Conservation (phyloP, 345 rosid genomes). For the Heritiera littoralis region DNA sequence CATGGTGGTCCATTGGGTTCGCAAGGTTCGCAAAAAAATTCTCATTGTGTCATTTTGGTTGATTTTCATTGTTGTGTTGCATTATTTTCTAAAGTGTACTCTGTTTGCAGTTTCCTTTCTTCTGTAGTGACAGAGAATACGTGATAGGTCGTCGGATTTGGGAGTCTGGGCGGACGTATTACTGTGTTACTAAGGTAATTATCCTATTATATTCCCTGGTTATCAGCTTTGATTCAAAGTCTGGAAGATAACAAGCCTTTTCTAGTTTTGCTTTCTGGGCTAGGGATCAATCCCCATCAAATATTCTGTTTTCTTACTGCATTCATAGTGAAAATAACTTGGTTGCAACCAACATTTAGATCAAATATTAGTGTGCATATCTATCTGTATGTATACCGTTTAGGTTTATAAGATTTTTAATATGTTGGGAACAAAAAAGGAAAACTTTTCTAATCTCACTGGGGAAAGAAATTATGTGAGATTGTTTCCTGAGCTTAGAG, state of each 20-base stretch:
- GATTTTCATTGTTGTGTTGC: constrained; percentile 11
- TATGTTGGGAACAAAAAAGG: neutral
- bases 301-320: neutral
- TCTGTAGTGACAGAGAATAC: constrained; percentile 94
- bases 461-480: neutral
- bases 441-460: neutral
- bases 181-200: constrained; percentile 86
- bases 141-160: constrained; percentile 94
- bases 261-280: neutral
- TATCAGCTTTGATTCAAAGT: neutral
- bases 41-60: neutral
- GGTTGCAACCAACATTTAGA: neutral
- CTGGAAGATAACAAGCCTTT: neutral
- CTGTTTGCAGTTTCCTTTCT: constrained; percentile 87
- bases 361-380: neutral
- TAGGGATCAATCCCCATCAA: neutral
- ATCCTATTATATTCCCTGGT: neutral
- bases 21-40: constrained; percentile 56
- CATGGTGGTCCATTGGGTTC: constrained; percentile 88
- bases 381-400: neutral
- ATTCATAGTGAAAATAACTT: neutral
- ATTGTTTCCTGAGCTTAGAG: neutral
- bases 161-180: constrained; percentile 75
- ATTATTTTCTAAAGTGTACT: constrained; percentile 17
- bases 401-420: neutral